These are phyloP conservation scores for Calvatia gigantea DNA, from an alignment of 768 basidiomycete genomes.

Conservation along the genomic window DNA sequence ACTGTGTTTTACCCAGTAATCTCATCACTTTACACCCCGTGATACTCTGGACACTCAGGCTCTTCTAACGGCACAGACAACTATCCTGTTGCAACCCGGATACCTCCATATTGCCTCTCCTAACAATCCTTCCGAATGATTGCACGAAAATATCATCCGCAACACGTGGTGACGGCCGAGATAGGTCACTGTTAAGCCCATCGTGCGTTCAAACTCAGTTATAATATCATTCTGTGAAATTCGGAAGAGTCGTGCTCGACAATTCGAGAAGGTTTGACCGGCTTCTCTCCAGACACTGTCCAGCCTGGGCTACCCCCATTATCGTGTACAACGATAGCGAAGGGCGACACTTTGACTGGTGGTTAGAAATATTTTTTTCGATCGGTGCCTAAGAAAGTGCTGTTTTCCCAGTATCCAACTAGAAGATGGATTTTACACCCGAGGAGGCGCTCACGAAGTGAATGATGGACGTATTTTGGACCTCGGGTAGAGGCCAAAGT, in stretches of 20 bases:
- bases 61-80: too few species aligned
- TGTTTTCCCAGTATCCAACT: constrained; percentile 5
- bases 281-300: constrained; percentile 7
- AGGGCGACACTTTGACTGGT: background rate
- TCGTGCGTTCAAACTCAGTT: constrained; percentile 6
- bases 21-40: too few species aligned
- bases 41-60: too few species aligned
- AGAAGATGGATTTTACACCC: constrained; percentile 8
- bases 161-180: background rate
- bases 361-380: background rate
- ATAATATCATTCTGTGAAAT: background rate
- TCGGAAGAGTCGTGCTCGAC: background rate
- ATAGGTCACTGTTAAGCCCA: background rate
- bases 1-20: too few species aligned
- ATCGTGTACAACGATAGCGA: constrained; percentile 3
- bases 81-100: background rate
- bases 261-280: background rate
- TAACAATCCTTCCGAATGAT: background rate
- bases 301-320: background rate
- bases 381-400: background rate
- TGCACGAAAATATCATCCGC: constrained; percentile 8
- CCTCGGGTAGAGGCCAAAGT: constrained; percentile 1
- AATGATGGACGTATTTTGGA: background rate
- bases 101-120: constrained; percentile 2
- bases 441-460: constrained; percentile 2